Evolutionary conservation across 1,284 basidiomycete genomes (phyloP).

Genomic region (Trichosporon sp.): DNA sequence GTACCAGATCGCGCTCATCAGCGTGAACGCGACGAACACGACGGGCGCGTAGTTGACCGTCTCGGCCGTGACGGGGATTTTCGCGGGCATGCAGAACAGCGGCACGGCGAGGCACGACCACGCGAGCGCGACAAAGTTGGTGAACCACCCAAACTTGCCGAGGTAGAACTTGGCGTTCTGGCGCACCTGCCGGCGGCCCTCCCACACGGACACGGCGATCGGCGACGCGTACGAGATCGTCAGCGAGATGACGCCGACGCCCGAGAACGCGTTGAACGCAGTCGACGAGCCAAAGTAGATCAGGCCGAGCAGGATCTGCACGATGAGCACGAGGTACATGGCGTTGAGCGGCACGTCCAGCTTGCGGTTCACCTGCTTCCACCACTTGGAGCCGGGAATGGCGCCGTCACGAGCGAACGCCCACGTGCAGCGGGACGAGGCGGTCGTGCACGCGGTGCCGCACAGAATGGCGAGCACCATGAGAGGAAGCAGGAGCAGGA

Average conservation of each 20-base stretch:
- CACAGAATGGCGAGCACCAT: slow-evolving; percentile 50
- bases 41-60: slow-evolving; percentile 55
- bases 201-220: slow-evolving; percentile 46
- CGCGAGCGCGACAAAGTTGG: slow-evolving; percentile 35
- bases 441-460: slow-evolving; percentile 45
- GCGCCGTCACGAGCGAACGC: slow-evolving; percentile 51
- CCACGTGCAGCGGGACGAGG: slow-evolving; percentile 40
- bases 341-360: slow-evolving; percentile 50
- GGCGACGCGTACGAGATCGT: slow-evolving; percentile 47
- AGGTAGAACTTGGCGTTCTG: slow-evolving; percentile 34
- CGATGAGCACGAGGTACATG: slow-evolving; percentile 46
- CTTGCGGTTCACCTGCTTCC: slow-evolving; percentile 43
- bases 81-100: slow-evolving; percentile 36
- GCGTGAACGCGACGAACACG: slow-evolving; percentile 59
- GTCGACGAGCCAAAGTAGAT: slow-evolving; percentile 46
- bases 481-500: slow-evolving; percentile 49
- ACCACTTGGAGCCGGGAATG: slow-evolving; percentile 46
- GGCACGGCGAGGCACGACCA: slow-evolving; percentile 38
- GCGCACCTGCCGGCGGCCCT: slow-evolving; percentile 40
- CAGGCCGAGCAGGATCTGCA: slow-evolving; percentile 49
- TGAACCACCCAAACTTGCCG: slow-evolving; percentile 46
- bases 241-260: slow-evolving; percentile 43
- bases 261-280: slow-evolving; percentile 46
- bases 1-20: slow-evolving; percentile 59
- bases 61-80: slow-evolving; percentile 28